These are phyloP conservation scores for Vigna mungo DNA, from an alignment of 306 rosid species.

Conservation along the genomic window DNA sequence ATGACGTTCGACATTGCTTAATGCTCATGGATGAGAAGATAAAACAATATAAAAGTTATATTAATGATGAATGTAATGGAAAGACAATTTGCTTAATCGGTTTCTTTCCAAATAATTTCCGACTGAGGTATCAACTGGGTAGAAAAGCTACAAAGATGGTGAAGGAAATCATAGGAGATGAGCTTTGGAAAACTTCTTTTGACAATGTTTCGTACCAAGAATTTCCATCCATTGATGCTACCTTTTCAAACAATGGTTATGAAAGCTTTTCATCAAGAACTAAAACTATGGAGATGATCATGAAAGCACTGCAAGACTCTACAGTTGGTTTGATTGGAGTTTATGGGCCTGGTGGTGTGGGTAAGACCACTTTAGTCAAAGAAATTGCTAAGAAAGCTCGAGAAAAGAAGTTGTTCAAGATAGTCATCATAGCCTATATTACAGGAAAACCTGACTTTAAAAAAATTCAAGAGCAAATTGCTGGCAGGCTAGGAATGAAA, in stretches of 20 bases:
- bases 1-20: not conserved
- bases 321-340: slow-evolving; percentile 25
- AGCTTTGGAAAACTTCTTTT: not conserved
- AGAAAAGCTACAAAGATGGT: slow-evolving; percentile 1
- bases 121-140: not conserved
- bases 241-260: not conserved
- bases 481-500: slow-evolving; percentile 17
- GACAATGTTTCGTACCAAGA: not conserved
- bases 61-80: not conserved
- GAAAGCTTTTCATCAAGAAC: slow-evolving; percentile 18
- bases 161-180: not conserved
- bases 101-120: slow-evolving; percentile 11
- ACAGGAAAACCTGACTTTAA: not conserved
- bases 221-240: not conserved
- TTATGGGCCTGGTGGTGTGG: slow-evolving; percentile 34
- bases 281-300: not conserved
- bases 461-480: slow-evolving; percentile 28
- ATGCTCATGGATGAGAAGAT: not conserved
- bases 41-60: not conserved
- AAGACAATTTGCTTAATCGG: slow-evolving; percentile 6
- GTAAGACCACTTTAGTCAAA: slow-evolving; percentile 34
- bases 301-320: slow-evolving; percentile 33
- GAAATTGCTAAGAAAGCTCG: slow-evolving; percentile 18
- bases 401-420: slow-evolving; percentile 13
- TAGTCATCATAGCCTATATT: not conserved